Percentiles rank a stretch among this genome's conserved stretches.
Conservation (phyloP, 1,284 basidiomycete species). For the Bjerkandera adusta region DNA sequence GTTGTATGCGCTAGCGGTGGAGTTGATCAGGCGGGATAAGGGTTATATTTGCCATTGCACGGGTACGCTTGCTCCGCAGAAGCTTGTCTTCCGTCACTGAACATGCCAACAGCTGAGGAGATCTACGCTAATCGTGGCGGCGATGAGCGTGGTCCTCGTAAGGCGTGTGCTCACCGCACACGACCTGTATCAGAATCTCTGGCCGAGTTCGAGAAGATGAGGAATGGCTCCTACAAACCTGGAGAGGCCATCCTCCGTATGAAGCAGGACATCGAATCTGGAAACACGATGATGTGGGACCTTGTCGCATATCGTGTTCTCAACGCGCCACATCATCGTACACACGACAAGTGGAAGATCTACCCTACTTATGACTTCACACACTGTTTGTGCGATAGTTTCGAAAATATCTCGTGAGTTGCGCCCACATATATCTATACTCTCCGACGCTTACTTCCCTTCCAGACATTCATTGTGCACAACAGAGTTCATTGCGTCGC, state of each 20-base stretch:
- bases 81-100: slow-evolving; percentile 32
- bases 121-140: slow-evolving; percentile 87
- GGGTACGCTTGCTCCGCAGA: no score
- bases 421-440: neutral
- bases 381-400: slow-evolving; percentile 97
- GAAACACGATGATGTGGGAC: slow-evolving; percentile 99
- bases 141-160: slow-evolving; percentile 80
- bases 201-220: slow-evolving; percentile 91
- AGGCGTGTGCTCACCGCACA: slow-evolving; percentile 84
- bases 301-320: slow-evolving; percentile 95
- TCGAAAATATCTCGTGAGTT: slow-evolving; percentile 96
- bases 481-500: slow-evolving; percentile 93
- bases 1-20: slow-evolving; percentile 88
- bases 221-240: slow-evolving; percentile 84
- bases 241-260: slow-evolving; percentile 93
- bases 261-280: slow-evolving; percentile 94
- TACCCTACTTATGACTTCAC: slow-evolving; percentile 99
- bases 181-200: slow-evolving; percentile 87
- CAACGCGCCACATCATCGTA: slow-evolving; percentile 90
- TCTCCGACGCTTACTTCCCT: slow-evolving; percentile 6
- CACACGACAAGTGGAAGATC: slow-evolving; percentile 89
- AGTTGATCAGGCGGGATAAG: slow-evolving; percentile 87
- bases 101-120: slow-evolving; percentile 69
- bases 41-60: slow-evolving; percentile 97
- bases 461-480: slow-evolving; percentile 95